phyloP scores from a whole-genome alignment of 2,329 filamentous ascomycete genomes.

The Pyricularia grisea region DNA sequence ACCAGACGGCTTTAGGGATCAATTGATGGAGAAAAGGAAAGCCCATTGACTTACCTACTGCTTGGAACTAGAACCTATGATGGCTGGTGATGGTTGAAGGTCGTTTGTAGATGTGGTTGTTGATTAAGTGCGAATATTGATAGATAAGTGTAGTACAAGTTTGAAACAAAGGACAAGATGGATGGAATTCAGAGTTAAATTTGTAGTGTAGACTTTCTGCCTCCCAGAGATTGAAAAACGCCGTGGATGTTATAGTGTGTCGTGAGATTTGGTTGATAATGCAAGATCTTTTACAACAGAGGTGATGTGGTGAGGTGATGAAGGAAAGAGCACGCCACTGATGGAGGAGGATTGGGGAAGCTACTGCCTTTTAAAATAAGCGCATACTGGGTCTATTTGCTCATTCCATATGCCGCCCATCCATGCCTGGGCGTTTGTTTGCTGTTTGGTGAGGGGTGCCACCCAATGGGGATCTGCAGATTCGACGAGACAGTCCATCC shows the following conservation, averaged over 20 bases:
- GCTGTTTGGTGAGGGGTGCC: not conserved
- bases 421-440: not conserved
- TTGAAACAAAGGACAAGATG: not conserved
- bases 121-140: not conserved
- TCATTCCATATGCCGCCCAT: not conserved
- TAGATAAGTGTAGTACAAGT: not conserved
- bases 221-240: not conserved
- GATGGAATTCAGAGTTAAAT: not conserved
- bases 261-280: not conserved
- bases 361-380: slow-evolving; percentile 1
- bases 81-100: not conserved
- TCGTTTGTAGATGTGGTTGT: not conserved
- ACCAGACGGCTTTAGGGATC: not conserved
- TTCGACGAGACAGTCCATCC: not conserved
- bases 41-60: not conserved
- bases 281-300: not conserved
- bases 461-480: not conserved
- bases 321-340: not conserved
- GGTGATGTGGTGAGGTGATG: not conserved
- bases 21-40: not conserved
- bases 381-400: not conserved
- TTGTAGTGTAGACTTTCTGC: not conserved
- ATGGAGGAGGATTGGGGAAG: not conserved
- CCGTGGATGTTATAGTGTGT: not conserved
- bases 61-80: not conserved